These are phyloP conservation scores for Fusarium sublunatum DNA, from an alignment of 2,329 filamentous ascomycete species.

Conservation along the genomic window DNA sequence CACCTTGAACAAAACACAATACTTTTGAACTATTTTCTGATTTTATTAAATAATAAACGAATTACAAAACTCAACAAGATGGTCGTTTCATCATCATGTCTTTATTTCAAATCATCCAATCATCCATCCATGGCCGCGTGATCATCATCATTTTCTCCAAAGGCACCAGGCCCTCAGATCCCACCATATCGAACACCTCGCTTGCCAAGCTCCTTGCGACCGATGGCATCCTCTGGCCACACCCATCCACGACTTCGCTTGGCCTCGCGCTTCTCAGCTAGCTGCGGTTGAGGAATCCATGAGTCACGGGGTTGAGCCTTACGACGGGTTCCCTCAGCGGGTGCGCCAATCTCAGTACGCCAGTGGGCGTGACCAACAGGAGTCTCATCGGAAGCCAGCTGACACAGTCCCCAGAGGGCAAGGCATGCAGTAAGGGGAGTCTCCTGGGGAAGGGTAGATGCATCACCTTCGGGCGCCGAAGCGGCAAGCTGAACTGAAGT, in stretches of 20 bases:
- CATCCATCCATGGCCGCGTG: slow-evolving; percentile 19
- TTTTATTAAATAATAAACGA: slow-evolving; percentile 31
- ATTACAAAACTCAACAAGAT: slow-evolving; percentile 17
- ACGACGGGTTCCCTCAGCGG: slow-evolving; percentile 76
- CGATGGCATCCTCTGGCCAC: slow-evolving; percentile 77
- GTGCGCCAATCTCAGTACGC: slow-evolving; percentile 78
- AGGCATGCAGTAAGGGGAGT: slow-evolving; percentile 75
- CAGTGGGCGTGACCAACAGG: slow-evolving; percentile 68
- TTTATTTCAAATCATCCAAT: slow-evolving; percentile 32
- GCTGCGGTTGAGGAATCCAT: slow-evolving; percentile 81
- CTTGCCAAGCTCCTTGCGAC: slow-evolving; percentile 77
- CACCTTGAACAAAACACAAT: background rate
- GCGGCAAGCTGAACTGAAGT: slow-evolving; percentile 68
- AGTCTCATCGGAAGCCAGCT: slow-evolving; percentile 71
- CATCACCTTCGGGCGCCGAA: slow-evolving; percentile 46
- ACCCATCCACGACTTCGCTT: slow-evolving; percentile 81
- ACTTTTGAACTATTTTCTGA: slow-evolving; percentile 8
- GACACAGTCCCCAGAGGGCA: slow-evolving; percentile 82
- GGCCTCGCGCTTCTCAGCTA: slow-evolving; percentile 79
- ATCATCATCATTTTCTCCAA: slow-evolving; percentile 22
- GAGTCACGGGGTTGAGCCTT: slow-evolving; percentile 76
- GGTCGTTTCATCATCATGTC: slow-evolving; percentile 29
- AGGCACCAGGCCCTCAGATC: slow-evolving; percentile 32
- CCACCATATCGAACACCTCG: slow-evolving; percentile 69
- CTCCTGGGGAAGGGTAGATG: slow-evolving; percentile 50